Evolutionary conservation across 1,284 basidiomycete genomes (phyloP), one percentile per base, ranked within the genome.

Genomic region (Melampsora americana): DNA sequence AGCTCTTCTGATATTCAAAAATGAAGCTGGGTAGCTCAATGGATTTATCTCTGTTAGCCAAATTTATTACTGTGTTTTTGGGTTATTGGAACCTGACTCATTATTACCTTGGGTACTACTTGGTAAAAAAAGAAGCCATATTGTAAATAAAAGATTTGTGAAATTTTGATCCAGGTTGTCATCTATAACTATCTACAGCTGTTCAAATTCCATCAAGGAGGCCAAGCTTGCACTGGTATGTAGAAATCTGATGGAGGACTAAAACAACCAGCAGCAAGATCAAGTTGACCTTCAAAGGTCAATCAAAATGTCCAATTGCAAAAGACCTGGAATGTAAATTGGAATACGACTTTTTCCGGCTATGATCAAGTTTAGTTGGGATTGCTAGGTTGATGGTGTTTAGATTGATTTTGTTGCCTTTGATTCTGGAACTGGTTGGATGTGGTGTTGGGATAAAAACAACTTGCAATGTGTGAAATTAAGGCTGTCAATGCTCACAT

Each of bases 171-270:
- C n/a, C n/a, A n/a, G n/a, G n/a, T n/a, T n/a, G n/a, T n/a, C n/a
- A n/a, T n/a, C n/a, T n/a, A n/a, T n/a, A n/a, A n/a, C n/a, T n/a
- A n/a, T n/a, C n/a, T n/a, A n/a, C n/a, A n/a, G n/a, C n/a, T n/a
- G n/a, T n/a, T n/a, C n/a, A n/a, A n/a, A n/a, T n/a, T n/a, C n/a
- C n/a, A n/a, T n/a, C n/a, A n/a, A n/a, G n/a, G n/a, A n/a, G 93
- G 90, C 78, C 92, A 88, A 14, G 99, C 88, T 81, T 95, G 92
- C 80, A 92, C 91, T 14, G 90, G 92, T 66, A 98, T 90, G 83
- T 93, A 95, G 77, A 98, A 87, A 84, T 98, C 95, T 80, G 93
- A 92, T 79, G 90, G 87, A 5, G 87, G 88, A 78, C 90, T 92
- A 85, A 79, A 79, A 78, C 79, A 78, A 35, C 5, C n/a, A 46